Base-by-base conservation (phyloP, 768 basidiomycete genomes). In the Tricholomella constricta region DNA sequence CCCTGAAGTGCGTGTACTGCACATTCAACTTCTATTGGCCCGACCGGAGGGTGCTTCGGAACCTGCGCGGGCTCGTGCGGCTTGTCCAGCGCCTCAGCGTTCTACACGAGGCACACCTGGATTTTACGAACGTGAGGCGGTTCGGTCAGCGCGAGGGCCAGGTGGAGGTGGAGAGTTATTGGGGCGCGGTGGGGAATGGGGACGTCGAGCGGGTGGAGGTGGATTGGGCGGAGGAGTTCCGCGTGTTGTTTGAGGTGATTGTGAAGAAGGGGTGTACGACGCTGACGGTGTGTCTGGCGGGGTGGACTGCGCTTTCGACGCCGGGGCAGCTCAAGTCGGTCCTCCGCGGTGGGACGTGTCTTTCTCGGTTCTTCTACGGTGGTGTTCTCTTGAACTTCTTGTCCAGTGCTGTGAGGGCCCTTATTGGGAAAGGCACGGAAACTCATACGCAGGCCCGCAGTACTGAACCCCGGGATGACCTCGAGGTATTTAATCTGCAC, bases 401-500 rank as follows among this genome's bases (percentile, higher is more conserved):
- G 17, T 19, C 10, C 11, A 23, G 11, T 20, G 23, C 19, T 8
- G 27, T 29, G 6, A 8, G 25, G 35, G 15, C 22, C 14, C 15
- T 38, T 27, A 2, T n/a, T 7, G 14, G 36, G 10, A 26, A 15
- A 6, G 23, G 9, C 9, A 38, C 17, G 35, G 11, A 12, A 14
- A 22, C 3, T 11, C 4, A 6, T 4, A 36, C 4, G 22, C 4
- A 6, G 6, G 12, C 34, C 11, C 22, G 20, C 3, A 32, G 12
- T 9, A 5, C 48, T 5, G 20, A 38, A 26, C 10, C 12, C 17
- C 6, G 48, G 43, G 19, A 8, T 31, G 4, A 56, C 61, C 17
- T 51, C 20, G 55, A 54, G 22, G 52, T 48, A 2, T 61, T 69
- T 38, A 51, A 62, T 20, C 55, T 70, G 10, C 64, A 66, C 41